Evolutionary conservation across 257 asterid species (phyloP), one percentile per base, ranked within the genome.

Genomic region (Galeopsis tetrahit): DNA sequence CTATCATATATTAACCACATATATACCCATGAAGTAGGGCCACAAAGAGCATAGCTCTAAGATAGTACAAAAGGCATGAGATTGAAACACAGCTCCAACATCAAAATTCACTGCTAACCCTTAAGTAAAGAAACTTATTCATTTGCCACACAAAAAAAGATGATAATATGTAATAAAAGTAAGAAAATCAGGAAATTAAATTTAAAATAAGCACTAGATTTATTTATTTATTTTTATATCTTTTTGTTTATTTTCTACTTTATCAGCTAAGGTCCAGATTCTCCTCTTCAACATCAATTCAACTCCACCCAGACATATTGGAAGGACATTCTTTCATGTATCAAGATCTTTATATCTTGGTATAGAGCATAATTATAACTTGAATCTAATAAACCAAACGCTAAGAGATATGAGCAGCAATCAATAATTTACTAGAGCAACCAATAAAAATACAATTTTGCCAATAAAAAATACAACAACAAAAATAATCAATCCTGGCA

Each of bases 331-430:
- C 31, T 46, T 48, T 17, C 10, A 10, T 43, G 31, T 11, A 53
- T 10, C 74, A 35, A 31, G 39, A 72, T 63, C 33, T 36, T 7
- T 38, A 43, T 21, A 5, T 61, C 36, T 4, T 11, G 7, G 8
- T 17, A 49, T 60, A 44, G 4, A 0, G 43, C 7, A 31, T 17
- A 69, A 31, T 42, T 31, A 44, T 6, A 35, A 13, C 63, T 4
- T 55, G 2, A 38, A 28, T 64, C 71, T 63, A 28, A 11, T n/a
- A 63, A 39, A 70, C 74, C 67, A 69, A 63, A 21, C 14, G 36
- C 38, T 13, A 38, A 43, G 7, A 57, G 57, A 31, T 34, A 44
- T 60, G 53, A 42, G 68, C 42, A 52, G 40, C 33, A 61, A 55
- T 46, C 7, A 5, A 52, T 63, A 53, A 70, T 36, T 59, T 35